phyloP scores from a whole-genome alignment of 1,139 yeast genomes.

The Scheffersomyces parashehatae region DNA sequence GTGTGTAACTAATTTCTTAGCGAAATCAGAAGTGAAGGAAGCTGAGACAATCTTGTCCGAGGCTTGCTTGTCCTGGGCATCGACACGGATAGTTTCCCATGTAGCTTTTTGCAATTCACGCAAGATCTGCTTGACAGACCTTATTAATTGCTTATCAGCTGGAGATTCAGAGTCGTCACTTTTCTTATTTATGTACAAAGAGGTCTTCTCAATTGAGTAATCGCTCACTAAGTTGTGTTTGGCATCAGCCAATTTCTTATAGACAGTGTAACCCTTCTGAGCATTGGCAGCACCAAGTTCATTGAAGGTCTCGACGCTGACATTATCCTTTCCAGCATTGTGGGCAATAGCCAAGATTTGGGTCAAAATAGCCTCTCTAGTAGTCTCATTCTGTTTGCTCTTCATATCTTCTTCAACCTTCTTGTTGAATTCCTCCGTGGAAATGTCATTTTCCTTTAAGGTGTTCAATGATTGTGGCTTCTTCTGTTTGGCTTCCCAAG shows the following conservation, averaged over 20 bases:
- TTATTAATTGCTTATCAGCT: slow-evolving; percentile 41
- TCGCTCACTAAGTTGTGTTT: slow-evolving; percentile 28
- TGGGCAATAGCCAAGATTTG: slow-evolving; percentile 31
- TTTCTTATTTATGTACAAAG: slow-evolving; percentile 31
- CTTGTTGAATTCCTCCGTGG: slow-evolving; percentile 26
- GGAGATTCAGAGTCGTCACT: slow-evolving; percentile 35
- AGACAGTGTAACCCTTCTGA: slow-evolving; percentile 33
- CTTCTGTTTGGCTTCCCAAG: slow-evolving; percentile 55
- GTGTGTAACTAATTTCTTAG: slow-evolving; percentile 50
- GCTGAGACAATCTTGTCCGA: slow-evolving; percentile 27
- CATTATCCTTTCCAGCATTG: slow-evolving; percentile 18
- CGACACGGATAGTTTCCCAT: slow-evolving; percentile 50
- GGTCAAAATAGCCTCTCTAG: slow-evolving; percentile 48
- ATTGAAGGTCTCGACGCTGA: slow-evolving; percentile 21
- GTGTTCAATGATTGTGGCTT: slow-evolving; percentile 43
- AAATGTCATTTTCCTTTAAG: slow-evolving; percentile 9
- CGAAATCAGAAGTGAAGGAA: slow-evolving; percentile 61
- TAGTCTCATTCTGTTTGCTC: slow-evolving; percentile 38
- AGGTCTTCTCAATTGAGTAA: slow-evolving; percentile 18
- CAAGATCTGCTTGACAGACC: slow-evolving; percentile 54
- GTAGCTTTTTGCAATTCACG: slow-evolving; percentile 54
- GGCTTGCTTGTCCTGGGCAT: slow-evolving; percentile 26
- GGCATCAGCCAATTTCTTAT: slow-evolving; percentile 25
- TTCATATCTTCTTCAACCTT: slow-evolving; percentile 34
- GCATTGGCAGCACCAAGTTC: slow-evolving; percentile 21